These are phyloP conservation scores for Fusarium napiforme DNA, from an alignment of 2,329 filamentous ascomycete species.

Conservation along the genomic window DNA sequence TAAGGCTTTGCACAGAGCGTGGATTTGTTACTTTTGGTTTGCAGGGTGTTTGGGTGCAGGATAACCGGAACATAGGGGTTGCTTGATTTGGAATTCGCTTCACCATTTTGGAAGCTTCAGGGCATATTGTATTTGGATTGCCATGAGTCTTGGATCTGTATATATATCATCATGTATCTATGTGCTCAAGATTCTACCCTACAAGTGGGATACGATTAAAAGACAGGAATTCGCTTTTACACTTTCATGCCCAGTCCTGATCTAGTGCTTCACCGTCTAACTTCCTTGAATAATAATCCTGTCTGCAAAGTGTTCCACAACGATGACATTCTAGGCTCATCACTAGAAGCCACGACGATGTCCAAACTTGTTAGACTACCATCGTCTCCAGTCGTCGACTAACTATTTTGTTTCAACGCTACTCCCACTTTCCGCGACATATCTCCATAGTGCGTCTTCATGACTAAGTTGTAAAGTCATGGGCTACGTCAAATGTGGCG, in stretches of 20 bases:
- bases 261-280: background rate
- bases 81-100: slow-evolving; percentile 9
- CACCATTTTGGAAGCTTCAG: slow-evolving; percentile 17
- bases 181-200: slow-evolving; percentile 17
- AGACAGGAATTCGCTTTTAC: background rate
- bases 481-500: slow-evolving; percentile 1
- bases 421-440: background rate
- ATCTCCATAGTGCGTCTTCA: background rate
- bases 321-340: background rate
- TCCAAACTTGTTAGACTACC: background rate
- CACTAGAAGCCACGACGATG: background rate
- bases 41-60: slow-evolving; percentile 37
- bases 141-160: slow-evolving; percentile 18
- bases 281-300: background rate
- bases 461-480: background rate
- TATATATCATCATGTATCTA: slow-evolving; percentile 21
- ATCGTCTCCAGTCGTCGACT: background rate
- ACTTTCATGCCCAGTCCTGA: background rate
- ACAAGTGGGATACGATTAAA: background rate
- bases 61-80: slow-evolving; percentile 3
- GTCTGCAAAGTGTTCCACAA: background rate
- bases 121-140: slow-evolving; percentile 12
- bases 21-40: slow-evolving; percentile 15
- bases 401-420: background rate
- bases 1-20: background rate